Conservation (phyloP, 345 rosid genomes). For the Aegle marmelos region DNA sequence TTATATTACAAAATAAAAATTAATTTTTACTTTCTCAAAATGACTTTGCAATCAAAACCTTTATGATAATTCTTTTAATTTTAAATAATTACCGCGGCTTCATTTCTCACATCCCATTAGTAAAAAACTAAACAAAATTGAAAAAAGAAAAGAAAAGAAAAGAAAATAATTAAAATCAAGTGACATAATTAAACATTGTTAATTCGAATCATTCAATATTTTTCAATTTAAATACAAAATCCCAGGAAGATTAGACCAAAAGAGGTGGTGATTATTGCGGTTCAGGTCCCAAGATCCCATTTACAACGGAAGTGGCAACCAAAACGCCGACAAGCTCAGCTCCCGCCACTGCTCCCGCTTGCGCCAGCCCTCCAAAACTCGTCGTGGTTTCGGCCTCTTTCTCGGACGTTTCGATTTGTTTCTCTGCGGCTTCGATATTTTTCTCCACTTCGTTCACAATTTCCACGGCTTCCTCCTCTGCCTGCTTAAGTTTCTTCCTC, state of each 20-base stretch:
- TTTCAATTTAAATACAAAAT: not conserved
- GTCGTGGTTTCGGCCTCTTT: conserved; percentile 39
- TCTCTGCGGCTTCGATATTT: conserved; percentile 53
- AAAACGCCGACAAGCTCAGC: conserved; percentile 72
- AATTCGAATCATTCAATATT: too few relatives aligned
- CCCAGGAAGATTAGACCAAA: not conserved
- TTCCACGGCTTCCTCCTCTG: conserved; percentile 70
- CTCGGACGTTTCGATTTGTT: too few relatives aligned
- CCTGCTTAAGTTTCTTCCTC: conserved; percentile 68
- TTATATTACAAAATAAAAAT: too few relatives aligned
- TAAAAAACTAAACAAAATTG: too few relatives aligned
- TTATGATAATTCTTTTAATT: too few relatives aligned
- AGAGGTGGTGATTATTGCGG: conserved; percentile 33
- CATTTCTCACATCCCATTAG: too few relatives aligned
- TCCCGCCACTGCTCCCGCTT: conserved; percentile 72
- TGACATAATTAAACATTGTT: too few relatives aligned
- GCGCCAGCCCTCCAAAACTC: conserved; percentile 66
- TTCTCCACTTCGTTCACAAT: conserved; percentile 71
- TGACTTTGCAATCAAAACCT: too few relatives aligned
- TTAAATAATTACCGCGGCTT: too few relatives aligned
- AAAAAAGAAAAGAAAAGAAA: too few relatives aligned
- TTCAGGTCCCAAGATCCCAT: conserved; percentile 77
- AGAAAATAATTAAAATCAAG: too few relatives aligned
- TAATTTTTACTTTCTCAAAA: too few relatives aligned
- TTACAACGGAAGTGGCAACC: conserved; percentile 70